Base-by-base conservation (phyloP, 2,329 filamentous ascomycete species). In the Cladosporium sp. region DNA sequence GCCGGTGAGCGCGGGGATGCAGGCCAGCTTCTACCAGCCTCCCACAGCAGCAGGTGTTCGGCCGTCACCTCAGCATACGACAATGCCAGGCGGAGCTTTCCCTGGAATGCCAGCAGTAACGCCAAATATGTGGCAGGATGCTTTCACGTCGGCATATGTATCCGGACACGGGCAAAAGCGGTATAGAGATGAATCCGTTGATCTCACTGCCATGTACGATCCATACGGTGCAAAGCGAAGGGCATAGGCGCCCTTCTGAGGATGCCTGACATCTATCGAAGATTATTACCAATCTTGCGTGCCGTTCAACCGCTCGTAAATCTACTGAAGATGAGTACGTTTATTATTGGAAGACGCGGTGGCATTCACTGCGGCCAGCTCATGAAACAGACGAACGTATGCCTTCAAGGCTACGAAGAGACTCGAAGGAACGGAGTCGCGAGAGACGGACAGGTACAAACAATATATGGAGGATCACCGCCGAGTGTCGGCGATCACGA, bases 71-170 rank as follows among this genome's bases (percentile, higher is more conserved):
- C 56, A 39, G 22, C 47, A 47, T 19, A n/a, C 32, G 40, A 22
- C 25, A 19, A 35, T 57, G 15, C 37, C 49, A 4, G 28, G n/a
- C 28, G 28, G 28, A 15, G 22, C 17, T 8, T 50, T 58, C 20
- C 15, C 56, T n/a, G 20, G 47, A 10, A 54, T 58, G 60, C 68
- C 66, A 12, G 66, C 67, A 52, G 77, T 79, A 28, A 78, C 77
- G n/a, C 77, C 77, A 4, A 73, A 74, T 36, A 78, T 78, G 77
- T 79, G 77, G 77, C 77, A 79, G 64, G 75, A 79, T 56, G 77
- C 76, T 2, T 78, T 79, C 56, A 70, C 69, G 12, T 69, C 62
- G 37, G 69, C 69, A 22, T 71, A 67, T 60, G 67, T 69, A 15
- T 69, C 68, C 35, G 69, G 68, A 6, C 69, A 71, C 44, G 73